A percentile compares a stretch with the other conserved stretches of the same genome.
Conservation (phyloP, 2,329 filamentous ascomycete genomes). For the Colletotrichum liaoningense region DNA sequence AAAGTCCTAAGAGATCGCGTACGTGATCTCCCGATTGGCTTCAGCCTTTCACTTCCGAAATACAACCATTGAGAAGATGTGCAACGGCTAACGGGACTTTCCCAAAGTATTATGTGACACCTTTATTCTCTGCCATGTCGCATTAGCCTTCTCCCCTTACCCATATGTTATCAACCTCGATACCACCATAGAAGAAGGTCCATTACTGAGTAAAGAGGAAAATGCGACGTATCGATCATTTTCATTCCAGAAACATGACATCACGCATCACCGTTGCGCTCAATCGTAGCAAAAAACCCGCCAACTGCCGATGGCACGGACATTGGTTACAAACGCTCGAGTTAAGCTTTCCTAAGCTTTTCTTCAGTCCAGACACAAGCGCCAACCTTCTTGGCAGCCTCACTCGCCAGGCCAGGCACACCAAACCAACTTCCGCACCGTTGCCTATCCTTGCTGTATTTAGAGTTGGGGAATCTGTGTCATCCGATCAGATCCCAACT, state of each 20-base stretch:
- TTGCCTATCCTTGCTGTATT: conserved; percentile 3
- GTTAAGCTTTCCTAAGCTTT: conserved; percentile 22
- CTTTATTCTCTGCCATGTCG: not conserved
- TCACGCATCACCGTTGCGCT: not conserved
- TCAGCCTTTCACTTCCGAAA: not conserved
- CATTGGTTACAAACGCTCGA: not conserved
- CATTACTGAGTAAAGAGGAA: no score
- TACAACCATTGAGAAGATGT: not conserved
- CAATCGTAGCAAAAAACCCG: not conserved
- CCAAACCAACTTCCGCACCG: not conserved
- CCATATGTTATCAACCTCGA: no score
- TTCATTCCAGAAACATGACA: not conserved
- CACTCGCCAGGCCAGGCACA: conserved; percentile 6
- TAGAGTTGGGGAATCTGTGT: conserved; percentile 34
- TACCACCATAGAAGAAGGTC: not conserved
- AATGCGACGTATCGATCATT: not conserved
- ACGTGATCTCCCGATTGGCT: not conserved
- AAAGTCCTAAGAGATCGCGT: not conserved
- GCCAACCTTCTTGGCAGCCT: conserved; percentile 34
- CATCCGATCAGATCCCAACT: conserved; percentile 31
- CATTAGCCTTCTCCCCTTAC: not conserved
- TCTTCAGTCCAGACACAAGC: conserved; percentile 31
- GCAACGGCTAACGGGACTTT: not conserved
- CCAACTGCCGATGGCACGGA: conserved; percentile 23
- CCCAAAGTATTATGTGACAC: not conserved